Evolutionary conservation across 2,329 filamentous ascomycete species (phyloP).

Genomic region (Colletotrichum truncatum): DNA sequence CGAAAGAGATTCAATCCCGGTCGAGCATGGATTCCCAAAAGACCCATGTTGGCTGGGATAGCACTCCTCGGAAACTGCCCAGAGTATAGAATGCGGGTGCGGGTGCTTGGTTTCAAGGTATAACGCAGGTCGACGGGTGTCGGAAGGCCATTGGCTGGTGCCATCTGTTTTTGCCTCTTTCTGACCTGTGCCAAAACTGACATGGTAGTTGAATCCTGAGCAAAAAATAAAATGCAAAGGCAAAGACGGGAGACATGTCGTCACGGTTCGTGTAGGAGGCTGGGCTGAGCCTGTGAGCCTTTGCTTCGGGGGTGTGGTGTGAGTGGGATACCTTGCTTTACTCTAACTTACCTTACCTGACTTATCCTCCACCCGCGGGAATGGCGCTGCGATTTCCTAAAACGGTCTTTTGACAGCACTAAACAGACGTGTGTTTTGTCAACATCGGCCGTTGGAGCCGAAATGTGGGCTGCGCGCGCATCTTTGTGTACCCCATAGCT

Average conservation of each 20-base stretch:
- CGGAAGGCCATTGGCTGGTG: constrained; percentile 23
- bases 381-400: constrained; percentile 25
- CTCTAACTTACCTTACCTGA: background rate
- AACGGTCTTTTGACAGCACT: constrained; percentile 21
- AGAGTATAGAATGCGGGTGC: background rate
- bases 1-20: background rate
- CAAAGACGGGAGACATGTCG: constrained; percentile 19
- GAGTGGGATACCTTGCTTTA: constrained; percentile 10
- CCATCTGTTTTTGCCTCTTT: constrained; percentile 25
- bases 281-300: constrained; percentile 23
- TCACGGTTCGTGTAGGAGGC: constrained; percentile 28
- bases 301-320: background rate
- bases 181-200: constrained; percentile 6
- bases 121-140: constrained; percentile 13
- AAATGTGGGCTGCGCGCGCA: background rate
- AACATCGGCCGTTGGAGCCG: constrained; percentile 4
- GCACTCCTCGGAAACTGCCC: background rate
- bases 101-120: constrained; percentile 28
- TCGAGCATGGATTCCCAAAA: constrained; percentile 16
- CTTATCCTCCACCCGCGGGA: constrained; percentile 18
- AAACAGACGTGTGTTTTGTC: constrained; percentile 9
- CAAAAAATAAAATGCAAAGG: constrained; percentile 17
- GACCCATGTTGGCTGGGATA: constrained; percentile 14
- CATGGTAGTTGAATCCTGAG: background rate
- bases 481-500: background rate